Percentiles rank a stretch among this genome's conserved stretches.
Conservation (phyloP, 169 alveolate genomes). For the Plasmodium fragile region DNA sequence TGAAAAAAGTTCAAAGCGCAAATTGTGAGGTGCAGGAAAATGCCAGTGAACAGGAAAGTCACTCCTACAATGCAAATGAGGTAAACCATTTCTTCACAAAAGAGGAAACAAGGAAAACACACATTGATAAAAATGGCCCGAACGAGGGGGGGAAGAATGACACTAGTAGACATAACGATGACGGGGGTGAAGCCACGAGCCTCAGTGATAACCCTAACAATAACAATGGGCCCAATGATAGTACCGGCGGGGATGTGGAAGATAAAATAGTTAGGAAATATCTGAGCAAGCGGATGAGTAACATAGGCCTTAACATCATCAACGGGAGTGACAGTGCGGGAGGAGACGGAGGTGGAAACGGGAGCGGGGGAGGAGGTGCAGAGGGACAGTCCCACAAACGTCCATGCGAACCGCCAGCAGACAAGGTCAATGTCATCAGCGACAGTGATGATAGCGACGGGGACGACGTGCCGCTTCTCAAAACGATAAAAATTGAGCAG, state of each 20-base stretch:
- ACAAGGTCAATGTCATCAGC: background rate
- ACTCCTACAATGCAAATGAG: background rate
- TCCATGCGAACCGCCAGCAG: background rate
- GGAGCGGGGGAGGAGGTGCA: background rate
- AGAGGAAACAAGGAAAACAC: background rate
- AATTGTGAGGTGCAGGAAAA: background rate
- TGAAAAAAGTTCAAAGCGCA: conserved; percentile 5
- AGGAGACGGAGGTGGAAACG: background rate
- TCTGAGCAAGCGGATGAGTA: conserved; percentile 30
- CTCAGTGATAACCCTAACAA: background rate
- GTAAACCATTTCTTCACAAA: background rate
- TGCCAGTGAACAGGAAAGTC: background rate
- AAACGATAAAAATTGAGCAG: background rate
- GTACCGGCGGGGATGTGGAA: background rate
- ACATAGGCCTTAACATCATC: background rate
- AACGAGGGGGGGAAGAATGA: background rate
- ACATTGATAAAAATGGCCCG: background rate
- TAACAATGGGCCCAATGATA: background rate
- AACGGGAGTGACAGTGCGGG: background rate
- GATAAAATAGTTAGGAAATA: conserved; percentile 48
- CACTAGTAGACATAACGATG: background rate
- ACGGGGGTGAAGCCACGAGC: background rate
- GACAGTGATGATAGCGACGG: background rate
- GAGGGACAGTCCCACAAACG: background rate
- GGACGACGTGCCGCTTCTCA: conserved; percentile 32